These are phyloP conservation scores for Fusarium secorum DNA, from an alignment of 2,329 filamentous ascomycete species.

Conservation along the genomic window DNA sequence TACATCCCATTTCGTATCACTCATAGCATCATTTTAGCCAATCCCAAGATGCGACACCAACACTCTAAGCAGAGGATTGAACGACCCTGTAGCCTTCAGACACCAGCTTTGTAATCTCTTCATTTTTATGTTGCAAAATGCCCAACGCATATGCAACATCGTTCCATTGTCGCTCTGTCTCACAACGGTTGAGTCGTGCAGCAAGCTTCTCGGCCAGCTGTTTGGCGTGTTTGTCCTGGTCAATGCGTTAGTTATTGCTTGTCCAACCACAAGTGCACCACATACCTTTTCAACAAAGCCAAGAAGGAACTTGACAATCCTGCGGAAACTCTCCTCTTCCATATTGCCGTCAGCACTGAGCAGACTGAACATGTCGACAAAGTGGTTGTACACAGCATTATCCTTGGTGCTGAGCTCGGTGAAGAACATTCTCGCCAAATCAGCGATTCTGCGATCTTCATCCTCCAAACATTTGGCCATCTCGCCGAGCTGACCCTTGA, in stretches of 20 bases:
- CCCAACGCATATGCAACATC: slow-evolving; percentile 94
- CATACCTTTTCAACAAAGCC: slow-evolving; percentile 96
- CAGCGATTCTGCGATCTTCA: slow-evolving; percentile 90
- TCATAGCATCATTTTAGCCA: slow-evolving; percentile 36
- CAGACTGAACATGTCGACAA: slow-evolving; percentile 98
- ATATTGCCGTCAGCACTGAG: slow-evolving; percentile 82
- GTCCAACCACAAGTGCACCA: background rate
- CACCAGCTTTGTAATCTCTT: slow-evolving; percentile 82
- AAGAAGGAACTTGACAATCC: slow-evolving; percentile 90
- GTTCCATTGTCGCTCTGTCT: slow-evolving; percentile 95
- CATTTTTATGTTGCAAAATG: slow-evolving; percentile 89
- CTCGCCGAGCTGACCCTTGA: slow-evolving; percentile 97
- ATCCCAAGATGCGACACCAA: slow-evolving; percentile 20
- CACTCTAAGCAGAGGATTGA: slow-evolving; percentile 62
- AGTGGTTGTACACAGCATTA: slow-evolving; percentile 99
- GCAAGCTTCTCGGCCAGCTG: slow-evolving; percentile 93
- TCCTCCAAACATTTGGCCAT: slow-evolving; percentile 99
- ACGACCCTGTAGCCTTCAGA: slow-evolving; percentile 79
- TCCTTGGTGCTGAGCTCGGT: slow-evolving; percentile 97
- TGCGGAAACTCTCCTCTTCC: slow-evolving; percentile 83
- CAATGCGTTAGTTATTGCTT: slow-evolving; percentile 22
- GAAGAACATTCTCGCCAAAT: slow-evolving; percentile 98
- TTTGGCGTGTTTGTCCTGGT: slow-evolving; percentile 93
- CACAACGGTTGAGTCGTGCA: slow-evolving; percentile 82
- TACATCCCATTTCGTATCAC: slow-evolving; percentile 29